phyloP scores from a whole-genome alignment of 768 basidiomycete species.

The Serendipita indica region DNA sequence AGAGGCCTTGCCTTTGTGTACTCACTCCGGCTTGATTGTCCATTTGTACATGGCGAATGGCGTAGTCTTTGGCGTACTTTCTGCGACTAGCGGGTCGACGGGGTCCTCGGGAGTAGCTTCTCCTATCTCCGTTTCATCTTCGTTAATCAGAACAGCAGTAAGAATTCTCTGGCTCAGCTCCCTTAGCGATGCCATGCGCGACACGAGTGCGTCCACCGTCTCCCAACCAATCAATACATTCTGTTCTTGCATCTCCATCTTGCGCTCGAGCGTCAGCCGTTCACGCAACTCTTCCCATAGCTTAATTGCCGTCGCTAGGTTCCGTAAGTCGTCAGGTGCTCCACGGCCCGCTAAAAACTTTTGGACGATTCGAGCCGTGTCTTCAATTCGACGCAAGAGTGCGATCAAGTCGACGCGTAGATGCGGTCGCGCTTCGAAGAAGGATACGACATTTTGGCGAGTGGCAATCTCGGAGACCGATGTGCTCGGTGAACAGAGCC shows the following conservation, averaged over 20 bases:
- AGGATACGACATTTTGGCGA: constrained; percentile 62
- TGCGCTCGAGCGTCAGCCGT: constrained; percentile 39
- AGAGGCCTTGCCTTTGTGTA: background rate
- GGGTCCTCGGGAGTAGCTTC: constrained; percentile 14
- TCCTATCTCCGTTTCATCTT: constrained; percentile 16
- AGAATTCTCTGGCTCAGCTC: constrained; percentile 44
- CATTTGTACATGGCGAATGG: constrained; percentile 29
- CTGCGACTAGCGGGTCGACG: background rate
- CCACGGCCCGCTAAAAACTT: constrained; percentile 58
- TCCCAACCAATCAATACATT: constrained; percentile 34
- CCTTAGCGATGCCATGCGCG: constrained; percentile 35
- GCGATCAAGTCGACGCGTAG: constrained; percentile 49
- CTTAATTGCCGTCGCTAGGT: constrained; percentile 46
- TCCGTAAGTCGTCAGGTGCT: constrained; percentile 45
- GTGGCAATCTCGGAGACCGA: constrained; percentile 55
- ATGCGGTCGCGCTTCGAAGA: constrained; percentile 46
- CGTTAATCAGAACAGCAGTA: constrained; percentile 26
- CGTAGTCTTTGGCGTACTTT: constrained; percentile 13
- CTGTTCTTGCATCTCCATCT: constrained; percentile 30
- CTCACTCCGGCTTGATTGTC: constrained; percentile 54
- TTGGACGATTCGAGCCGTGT: constrained; percentile 62
- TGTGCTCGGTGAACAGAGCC: constrained; percentile 81
- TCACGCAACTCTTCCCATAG: constrained; percentile 41
- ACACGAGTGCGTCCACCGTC: constrained; percentile 38
- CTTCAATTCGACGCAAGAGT: constrained; percentile 44